Percentiles rank a stretch among this genome's conserved stretches.
Conservation (phyloP, 2,329 filamentous ascomycete genomes). For the Ascochyta lentis region DNA sequence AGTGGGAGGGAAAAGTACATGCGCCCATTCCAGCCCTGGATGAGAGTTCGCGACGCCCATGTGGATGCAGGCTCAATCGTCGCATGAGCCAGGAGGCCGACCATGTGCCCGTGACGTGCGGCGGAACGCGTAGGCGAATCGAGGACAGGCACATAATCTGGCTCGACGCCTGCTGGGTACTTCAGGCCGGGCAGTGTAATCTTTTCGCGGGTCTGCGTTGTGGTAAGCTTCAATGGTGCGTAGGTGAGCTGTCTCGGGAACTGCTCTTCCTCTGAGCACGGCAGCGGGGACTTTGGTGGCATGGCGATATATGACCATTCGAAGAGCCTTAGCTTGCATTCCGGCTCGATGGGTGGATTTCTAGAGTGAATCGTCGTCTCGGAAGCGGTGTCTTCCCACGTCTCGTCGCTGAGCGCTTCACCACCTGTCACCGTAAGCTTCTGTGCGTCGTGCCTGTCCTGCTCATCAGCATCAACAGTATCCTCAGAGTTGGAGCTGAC, state of each 20-base stretch:
- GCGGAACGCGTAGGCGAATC: conserved; percentile 20
- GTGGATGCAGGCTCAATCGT: conserved; percentile 30
- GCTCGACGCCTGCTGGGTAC: conserved; percentile 21
- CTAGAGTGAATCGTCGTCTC: conserved; percentile 9
- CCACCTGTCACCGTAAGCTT: conserved; percentile 15
- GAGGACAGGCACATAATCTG: conserved; percentile 35
- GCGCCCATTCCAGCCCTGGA: conserved; percentile 36
- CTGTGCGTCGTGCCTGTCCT: conserved; percentile 2
- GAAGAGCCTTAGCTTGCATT: conserved; percentile 31
- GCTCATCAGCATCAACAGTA: conserved; percentile 8
- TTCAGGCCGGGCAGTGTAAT: conserved; percentile 33
- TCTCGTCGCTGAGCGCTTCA: conserved; percentile 26
- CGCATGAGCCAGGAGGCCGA: conserved; percentile 29
- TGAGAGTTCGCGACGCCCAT: conserved; percentile 36
- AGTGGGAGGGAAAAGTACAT: conserved; percentile 38
- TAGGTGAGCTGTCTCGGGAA: conserved; percentile 30
- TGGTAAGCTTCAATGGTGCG: conserved; percentile 30
- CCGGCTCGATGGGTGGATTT: conserved; percentile 12
- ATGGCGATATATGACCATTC: conserved; percentile 34
- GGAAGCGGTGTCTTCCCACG: conserved; percentile 28
- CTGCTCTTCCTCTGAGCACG: conserved; percentile 3
- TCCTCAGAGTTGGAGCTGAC: conserved; percentile 25
- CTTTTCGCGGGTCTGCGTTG: conserved; percentile 30
- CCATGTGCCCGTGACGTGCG: conserved; percentile 35
- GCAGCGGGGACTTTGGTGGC: conserved; percentile 8